A percentile compares a stretch with the other conserved stretches of the same genome.
phyloP scores from a whole-genome alignment of 805 yeast genomes.

The Metschnikowia cubensis region DNA sequence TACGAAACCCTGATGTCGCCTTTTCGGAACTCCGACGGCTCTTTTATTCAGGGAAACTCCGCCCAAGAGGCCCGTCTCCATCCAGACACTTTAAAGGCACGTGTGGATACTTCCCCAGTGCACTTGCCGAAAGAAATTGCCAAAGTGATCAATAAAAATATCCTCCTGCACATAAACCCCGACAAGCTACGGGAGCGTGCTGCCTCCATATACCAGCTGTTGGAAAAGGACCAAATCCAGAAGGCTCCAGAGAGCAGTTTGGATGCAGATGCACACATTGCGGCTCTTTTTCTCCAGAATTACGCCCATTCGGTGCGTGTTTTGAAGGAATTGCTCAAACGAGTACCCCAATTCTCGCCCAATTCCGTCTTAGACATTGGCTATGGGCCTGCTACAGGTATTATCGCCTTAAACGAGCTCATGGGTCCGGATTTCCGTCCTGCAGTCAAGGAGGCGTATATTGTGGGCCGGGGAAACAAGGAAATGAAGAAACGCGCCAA shows the following conservation, averaged over 20 bases:
- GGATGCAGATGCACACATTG: slow-evolving; percentile 78
- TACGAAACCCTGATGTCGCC: slow-evolving; percentile 24
- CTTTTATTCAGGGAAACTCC: slow-evolving; percentile 39
- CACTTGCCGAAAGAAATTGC: slow-evolving; percentile 55
- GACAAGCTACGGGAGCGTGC: slow-evolving; percentile 60
- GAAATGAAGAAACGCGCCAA: slow-evolving; percentile 83
- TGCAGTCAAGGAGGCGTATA: slow-evolving; percentile 61
- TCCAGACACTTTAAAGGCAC: slow-evolving; percentile 53
- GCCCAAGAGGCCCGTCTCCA: slow-evolving; percentile 54
- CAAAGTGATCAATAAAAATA: slow-evolving; percentile 58
- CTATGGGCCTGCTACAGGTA: slow-evolving; percentile 89
- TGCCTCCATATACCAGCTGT: slow-evolving; percentile 48
- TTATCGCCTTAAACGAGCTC: slow-evolving; percentile 80
- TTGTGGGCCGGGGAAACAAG: slow-evolving; percentile 52
- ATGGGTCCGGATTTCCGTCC: slow-evolving; percentile 67
- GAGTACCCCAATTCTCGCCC: slow-evolving; percentile 63
- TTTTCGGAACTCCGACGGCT: slow-evolving; percentile 38
- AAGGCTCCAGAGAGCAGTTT: slow-evolving; percentile 36
- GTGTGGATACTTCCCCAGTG: slow-evolving; percentile 49
- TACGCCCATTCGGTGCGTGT: slow-evolving; percentile 69
- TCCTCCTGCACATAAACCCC: slow-evolving; percentile 58
- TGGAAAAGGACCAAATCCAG: slow-evolving; percentile 54
- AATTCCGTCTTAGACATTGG: slow-evolving; percentile 71
- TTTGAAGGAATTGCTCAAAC: slow-evolving; percentile 56
- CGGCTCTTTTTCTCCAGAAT: slow-evolving; percentile 75